Evolutionary conservation across 192 early-diverging fungal species (phyloP), one percentile per base, ranked within the genome.

Genomic region (Thoreauomyces humboldtii): DNA sequence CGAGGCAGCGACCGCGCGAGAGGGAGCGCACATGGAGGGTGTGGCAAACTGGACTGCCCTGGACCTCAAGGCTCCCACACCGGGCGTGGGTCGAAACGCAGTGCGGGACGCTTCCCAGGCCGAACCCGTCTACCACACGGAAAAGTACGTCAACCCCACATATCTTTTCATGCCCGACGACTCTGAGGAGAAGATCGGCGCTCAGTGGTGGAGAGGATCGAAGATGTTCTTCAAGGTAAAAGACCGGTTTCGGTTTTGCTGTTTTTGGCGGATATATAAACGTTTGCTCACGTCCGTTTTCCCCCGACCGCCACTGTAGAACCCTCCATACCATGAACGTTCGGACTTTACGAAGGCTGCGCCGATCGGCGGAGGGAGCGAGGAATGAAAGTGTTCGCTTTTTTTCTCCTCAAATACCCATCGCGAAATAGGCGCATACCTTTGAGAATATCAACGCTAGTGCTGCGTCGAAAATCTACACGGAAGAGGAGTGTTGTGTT

Each of bases 61-160:
- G 34, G 77, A 77, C 65, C 70, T 79, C 61, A 81, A 79, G 56
- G 73, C 74, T 0, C 75, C 77, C 24, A 75, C 77, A 3, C 63
- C 41, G 29, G 82, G 82, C n/a, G 54, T 84, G 25, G 73, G 62
- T 2, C 72, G 74, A 31, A 28, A 46, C 7, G 82, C 74, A 6
- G 59, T 37, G 11, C 84, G 28, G 85, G 86, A 57, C 89, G 87
- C 87, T 82, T 84, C 80, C 77, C 71, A 58, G 84, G 91, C 63
- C 2, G 87, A 93, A 61, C 88, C 90, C 59, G 92, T 96, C 27
- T 98, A 98, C 78, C 82, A 96, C 85, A 91, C 92, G 11, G 81
- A 90, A 59, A 76, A 87, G 38, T 93, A 95, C 69, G 86, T 85
- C 12, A 77, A 74, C 67, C 87, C 90, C 51, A 75, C 84, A 7